Percentiles rank a stretch among this genome's conserved stretches.
Conservation (phyloP, 2,329 filamentous ascomycete genomes). For the Lomentospora prolificans region DNA sequence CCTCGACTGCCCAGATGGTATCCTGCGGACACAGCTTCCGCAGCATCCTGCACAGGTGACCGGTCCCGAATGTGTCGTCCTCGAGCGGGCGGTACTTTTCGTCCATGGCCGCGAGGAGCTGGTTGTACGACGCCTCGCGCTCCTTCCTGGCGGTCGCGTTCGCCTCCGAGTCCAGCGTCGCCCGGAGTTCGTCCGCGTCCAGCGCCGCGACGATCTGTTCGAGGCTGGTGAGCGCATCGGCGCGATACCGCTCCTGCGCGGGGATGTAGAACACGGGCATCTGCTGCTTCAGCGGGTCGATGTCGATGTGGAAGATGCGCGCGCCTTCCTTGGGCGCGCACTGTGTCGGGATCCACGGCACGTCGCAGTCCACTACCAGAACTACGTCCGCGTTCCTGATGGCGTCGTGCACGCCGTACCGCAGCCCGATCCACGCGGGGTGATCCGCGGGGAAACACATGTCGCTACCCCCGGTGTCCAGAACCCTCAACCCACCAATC, state of each 20-base stretch:
- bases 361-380: slow-evolving; percentile 77
- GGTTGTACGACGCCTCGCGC: slow-evolving; percentile 47
- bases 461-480: slow-evolving; percentile 69
- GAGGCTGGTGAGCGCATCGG: slow-evolving; percentile 54
- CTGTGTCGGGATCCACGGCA: slow-evolving; percentile 84
- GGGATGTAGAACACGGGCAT: slow-evolving; percentile 67
- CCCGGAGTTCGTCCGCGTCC: slow-evolving; percentile 25
- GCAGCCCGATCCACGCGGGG: slow-evolving; percentile 57
- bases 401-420: slow-evolving; percentile 62
- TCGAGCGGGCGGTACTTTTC: slow-evolving; percentile 44
- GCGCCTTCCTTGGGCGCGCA: slow-evolving; percentile 44
- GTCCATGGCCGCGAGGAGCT: slow-evolving; percentile 50
- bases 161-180: slow-evolving; percentile 19
- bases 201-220: slow-evolving; percentile 60
- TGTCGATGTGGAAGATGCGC: slow-evolving; percentile 53
- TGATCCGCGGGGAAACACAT: slow-evolving; percentile 73
- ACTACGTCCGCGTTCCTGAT: slow-evolving; percentile 77
- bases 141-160: slow-evolving; percentile 22
- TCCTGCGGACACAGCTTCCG: slow-evolving; percentile 26
- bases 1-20: slow-evolving; percentile 68
- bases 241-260: slow-evolving; percentile 55
- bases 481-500: slow-evolving; percentile 57
- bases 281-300: slow-evolving; percentile 58
- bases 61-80: slow-evolving; percentile 40
- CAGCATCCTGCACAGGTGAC: slow-evolving; percentile 23